phyloP scores from a whole-genome alignment of 192 early-diverging fungal genomes.

The Irineochytrium annulatum region DNA sequence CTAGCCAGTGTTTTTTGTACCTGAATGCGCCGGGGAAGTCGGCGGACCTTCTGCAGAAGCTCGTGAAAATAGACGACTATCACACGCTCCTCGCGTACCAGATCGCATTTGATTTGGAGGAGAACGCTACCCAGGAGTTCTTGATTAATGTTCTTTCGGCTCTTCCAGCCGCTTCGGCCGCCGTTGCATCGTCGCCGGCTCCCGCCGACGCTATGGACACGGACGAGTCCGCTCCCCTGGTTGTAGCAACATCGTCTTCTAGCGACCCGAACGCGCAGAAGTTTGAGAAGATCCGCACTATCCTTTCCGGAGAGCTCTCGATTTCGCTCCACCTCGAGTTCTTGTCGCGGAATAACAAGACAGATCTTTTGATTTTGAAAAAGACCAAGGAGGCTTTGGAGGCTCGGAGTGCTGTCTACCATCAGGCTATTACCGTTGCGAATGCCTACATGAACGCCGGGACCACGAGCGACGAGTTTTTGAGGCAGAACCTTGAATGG shows the following conservation, averaged over 20 bases:
- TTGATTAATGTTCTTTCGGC: constrained; percentile 69
- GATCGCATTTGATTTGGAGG: constrained; percentile 96
- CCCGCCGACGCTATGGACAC: constrained; percentile 47
- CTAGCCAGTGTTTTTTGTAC: constrained; percentile 87
- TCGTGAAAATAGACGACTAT: constrained; percentile 55
- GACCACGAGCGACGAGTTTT: constrained; percentile 95
- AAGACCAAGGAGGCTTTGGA: constrained; percentile 87
- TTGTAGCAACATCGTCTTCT: neutral
- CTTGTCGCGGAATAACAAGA: constrained; percentile 91
- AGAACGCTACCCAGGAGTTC: constrained; percentile 96
- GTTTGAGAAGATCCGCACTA: constrained; percentile 66
- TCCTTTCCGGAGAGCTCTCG: constrained; percentile 85
- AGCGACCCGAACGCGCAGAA: constrained; percentile 17
- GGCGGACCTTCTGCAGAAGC: constrained; percentile 67
- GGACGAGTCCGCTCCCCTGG: constrained; percentile 38
- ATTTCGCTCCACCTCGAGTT: constrained; percentile 95
- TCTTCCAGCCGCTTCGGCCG: constrained; percentile 41
- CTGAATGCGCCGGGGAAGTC: constrained; percentile 74
- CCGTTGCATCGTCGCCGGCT: constrained; percentile 15
- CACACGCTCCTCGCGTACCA: constrained; percentile 87
- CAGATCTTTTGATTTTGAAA: constrained; percentile 93
- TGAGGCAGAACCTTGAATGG: constrained; percentile 97
- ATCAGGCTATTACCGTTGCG: constrained; percentile 92
- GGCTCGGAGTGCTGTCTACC: constrained; percentile 84
- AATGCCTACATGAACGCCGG: constrained; percentile 99